Base-by-base conservation (phyloP, 2,329 filamentous ascomycete species). In the Alternaria dauci region DNA sequence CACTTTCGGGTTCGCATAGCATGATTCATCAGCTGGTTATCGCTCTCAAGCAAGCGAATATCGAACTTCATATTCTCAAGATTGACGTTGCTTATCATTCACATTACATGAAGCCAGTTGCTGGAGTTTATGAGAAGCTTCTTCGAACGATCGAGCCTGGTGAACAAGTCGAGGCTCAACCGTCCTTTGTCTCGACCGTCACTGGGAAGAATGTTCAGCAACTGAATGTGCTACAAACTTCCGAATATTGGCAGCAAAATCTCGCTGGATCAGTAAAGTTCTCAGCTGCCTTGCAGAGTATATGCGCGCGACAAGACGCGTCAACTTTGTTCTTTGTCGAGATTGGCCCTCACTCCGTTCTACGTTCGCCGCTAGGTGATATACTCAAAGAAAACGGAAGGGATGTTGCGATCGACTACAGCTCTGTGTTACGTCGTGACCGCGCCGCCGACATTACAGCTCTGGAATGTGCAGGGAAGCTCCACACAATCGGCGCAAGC, bases 31-130 rank as follows among this genome's bases (percentile, higher is more conserved):
- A 76, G 48, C 58, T 76, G 0, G 69, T 73, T 14, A 56, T 66
- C 1, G 62, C 65, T 5, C 61, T 83, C 0, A 69, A 78, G 7
- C 72, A 76, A 6, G 68, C 77, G n/a, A 65, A 73, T 4, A 75
- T 75, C 8, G 82, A 82, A 57, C 73, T 71, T 4, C 73, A 79
- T 3, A 52, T 69, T 12, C 74, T 84, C 3, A 75, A 60, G 74
- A 56, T 83, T 1, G 77, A 81, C 26, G 75, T 70, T 12, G 82
- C 82, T 0, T 84, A 83, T 52, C 82, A 84, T 55, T 82, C 80
- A 0, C 73, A 75, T 32, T 79, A 82, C 44, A 82, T 82, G 79
- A 30, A 70, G 3, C 47, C 23, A 55, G 72, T 7, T 73, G 52
- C 60, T 26, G 43, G 38, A 11, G 42, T 63, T 3, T 69, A 72